Base-by-base conservation (phyloP, 108 stramenopile genomes). In the Skeletonema costatum region DNA sequence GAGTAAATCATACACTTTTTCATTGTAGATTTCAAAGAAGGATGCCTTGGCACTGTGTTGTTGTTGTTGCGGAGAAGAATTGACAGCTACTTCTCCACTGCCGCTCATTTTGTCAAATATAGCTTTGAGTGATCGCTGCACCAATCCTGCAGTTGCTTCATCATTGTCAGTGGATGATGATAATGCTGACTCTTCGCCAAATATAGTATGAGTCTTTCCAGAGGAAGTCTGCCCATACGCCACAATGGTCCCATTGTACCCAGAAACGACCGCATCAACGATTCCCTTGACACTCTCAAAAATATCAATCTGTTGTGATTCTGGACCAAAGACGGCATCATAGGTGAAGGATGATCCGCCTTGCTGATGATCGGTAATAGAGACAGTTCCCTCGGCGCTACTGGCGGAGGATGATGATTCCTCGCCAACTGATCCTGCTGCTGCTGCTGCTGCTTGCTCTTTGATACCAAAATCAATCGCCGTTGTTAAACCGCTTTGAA, bases 11-110 rank as follows among this genome's bases (percentile, higher is more conserved):
- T 81, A 82, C 1, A 87, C 94, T 81, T 16, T 76, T 76, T 87
- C 86, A 62, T 87, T 87, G 80, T 77, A 87, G 13, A 87, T 87
- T 72, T 87, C 83, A 32, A 76, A 80, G 71, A 84, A 85, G 64
- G 78, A 79, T 16, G 79, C 84, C 62, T 80, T 76, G 46, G 76
- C 73, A 39, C 75, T 85, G 46, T 62, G 21, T 44, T 64, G 5
- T 42, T 62, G 5, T 42, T 62, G 25, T 44, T 51, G 64, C 42
- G 35, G 12, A 7, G 53, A 56, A 29, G 53, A 29, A 35, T 16
- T 68, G 60, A n/a, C 75, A 14, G 17, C 0, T 3, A 4, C 46
- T 11, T 46, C 38, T 7, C 42, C 13, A 17, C 32, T 65, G 2
- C 32, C 44, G 67, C 4, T 48, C 32, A 84, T 80, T 36, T 80